Evolutionary conservation across 2,329 filamentous ascomycete species (phyloP), one percentile per base, ranked within the genome.

Genomic region (Scolecobasidium constrictum): DNA sequence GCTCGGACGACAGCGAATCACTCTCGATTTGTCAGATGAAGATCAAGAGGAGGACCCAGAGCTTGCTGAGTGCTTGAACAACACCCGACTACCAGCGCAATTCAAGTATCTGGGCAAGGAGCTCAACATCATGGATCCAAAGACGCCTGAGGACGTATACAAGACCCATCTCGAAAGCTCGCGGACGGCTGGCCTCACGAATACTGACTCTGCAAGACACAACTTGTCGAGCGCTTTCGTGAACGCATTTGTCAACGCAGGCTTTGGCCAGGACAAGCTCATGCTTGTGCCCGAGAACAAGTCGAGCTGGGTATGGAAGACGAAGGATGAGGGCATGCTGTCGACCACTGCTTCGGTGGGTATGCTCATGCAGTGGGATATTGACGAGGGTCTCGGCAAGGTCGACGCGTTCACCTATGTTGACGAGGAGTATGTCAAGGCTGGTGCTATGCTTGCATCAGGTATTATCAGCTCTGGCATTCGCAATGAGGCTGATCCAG

Each of bases 131-230:
- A 71, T 96, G 34, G 92, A 98, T 49, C 92, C 92, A 26, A 96
- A 95, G 69, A 85, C 86, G 35, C 93, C 90, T 0, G 92, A 98
- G 59, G 93, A 98, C 56, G 98, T 98, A 55, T 98, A 98, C 75
- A 98, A 98, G 71, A 94, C 87, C 57, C 92, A 98, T 63, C 75
- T 98, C 4, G 92, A 98, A 66, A 96, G 85, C 67, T 94, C 82
- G 54, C 78, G 93, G 48, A 92, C 93, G 42, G 86, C 86, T 18
- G 88, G 87, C 26, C 77, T 94, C 65, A 95, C 90, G 9, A 95
- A 95, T 58, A 78, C 93, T 37, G 92, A 98, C 59, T 98, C 92
- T 7, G 88, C 90, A 21, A 77, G 87, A 53, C 90, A 98, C 69
- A 98, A 98, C 56, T 73, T 98, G 47, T 88, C 92, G 3, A 92